phyloP scores from a whole-genome alignment of 331 rosid species.

The Spiraea crenata region DNA sequence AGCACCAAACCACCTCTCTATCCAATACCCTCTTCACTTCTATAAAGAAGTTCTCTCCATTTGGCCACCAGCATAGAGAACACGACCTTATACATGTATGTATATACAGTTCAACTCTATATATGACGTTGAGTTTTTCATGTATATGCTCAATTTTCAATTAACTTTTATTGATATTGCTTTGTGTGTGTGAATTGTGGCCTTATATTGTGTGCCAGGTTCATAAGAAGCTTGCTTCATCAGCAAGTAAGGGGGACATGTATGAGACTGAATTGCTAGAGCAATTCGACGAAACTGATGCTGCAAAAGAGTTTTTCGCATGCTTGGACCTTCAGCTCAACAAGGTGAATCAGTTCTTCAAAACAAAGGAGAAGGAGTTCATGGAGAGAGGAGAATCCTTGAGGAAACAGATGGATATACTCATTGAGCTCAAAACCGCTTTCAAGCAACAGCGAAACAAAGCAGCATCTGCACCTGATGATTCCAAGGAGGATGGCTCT shows the following conservation, averaged over 20 bases:
- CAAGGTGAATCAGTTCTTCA: constrained; percentile 82
- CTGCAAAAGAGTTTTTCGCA: constrained; percentile 76
- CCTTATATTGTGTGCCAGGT: constrained; percentile 44
- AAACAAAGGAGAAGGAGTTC: constrained; percentile 74
- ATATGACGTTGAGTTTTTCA: background rate
- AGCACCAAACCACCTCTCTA: constrained; percentile 28
- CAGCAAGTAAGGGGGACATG: constrained; percentile 68
- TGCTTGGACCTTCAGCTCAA: constrained; percentile 83
- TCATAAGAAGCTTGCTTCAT: constrained; percentile 79
- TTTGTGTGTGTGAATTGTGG: background rate
- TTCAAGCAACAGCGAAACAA: constrained; percentile 45
- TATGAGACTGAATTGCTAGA: constrained; percentile 92
- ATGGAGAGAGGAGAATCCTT: constrained; percentile 79
- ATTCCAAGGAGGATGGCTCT: constrained; percentile 77
- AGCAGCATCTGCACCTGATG: constrained; percentile 42
- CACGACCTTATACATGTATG: constrained; percentile 90
- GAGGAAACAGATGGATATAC: constrained; percentile 82
- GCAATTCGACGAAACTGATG: constrained; percentile 71
- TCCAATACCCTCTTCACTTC: constrained; percentile 53
- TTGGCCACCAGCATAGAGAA: constrained; percentile 63
- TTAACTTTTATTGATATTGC: background rate
- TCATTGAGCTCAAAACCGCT: constrained; percentile 57
- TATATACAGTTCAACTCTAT: no score
- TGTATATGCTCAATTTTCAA: background rate
- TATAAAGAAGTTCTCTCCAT: constrained; percentile 49